A percentile compares a stretch with the other conserved stretches of the same genome.
Evolutionary conservation across 805 yeast species (phyloP).

Genomic region (Candida insectorum): DNA sequence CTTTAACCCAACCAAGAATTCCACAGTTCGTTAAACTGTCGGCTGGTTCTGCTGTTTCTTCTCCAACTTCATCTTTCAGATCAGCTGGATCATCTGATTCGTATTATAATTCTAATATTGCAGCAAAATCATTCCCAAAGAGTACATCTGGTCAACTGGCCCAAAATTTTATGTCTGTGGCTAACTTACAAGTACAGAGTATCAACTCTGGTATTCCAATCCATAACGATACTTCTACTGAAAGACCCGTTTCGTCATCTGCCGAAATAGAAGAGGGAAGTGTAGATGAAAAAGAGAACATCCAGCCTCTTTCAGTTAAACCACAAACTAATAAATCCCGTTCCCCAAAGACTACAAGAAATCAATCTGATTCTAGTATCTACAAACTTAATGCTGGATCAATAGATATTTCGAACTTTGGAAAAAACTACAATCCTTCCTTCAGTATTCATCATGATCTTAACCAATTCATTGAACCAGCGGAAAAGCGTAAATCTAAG

Average conservation of each 20-base stretch:
- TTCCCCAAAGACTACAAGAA: background rate
- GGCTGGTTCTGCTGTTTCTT: slow-evolving; percentile 6
- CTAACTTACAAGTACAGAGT: slow-evolving; percentile 9
- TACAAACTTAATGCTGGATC: slow-evolving; percentile 31
- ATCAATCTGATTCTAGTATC: slow-evolving; percentile 2
- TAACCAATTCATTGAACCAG: slow-evolving; percentile 6
- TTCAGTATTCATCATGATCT: slow-evolving; percentile 19
- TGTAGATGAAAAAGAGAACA: slow-evolving; percentile 2
- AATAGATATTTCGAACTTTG: slow-evolving; percentile 38
- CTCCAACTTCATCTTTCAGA: slow-evolving; percentile 12
- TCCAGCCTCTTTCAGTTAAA: slow-evolving; percentile 1
- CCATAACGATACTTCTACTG: slow-evolving; percentile 5
- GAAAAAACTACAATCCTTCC: slow-evolving; percentile 35
- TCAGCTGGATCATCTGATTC: slow-evolving; percentile 12
- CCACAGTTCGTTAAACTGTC: slow-evolving; percentile 9
- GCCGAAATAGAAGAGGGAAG: slow-evolving; percentile 16
- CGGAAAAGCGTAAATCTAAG: slow-evolving; percentile 24
- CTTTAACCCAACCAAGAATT: slow-evolving; percentile 10
- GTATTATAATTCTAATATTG: background rate
- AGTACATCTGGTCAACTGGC: slow-evolving; percentile 1
- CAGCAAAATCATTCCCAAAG: slow-evolving; percentile 2
- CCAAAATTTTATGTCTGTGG: slow-evolving; percentile 2
- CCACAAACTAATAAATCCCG: too few species aligned
- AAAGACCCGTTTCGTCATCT: slow-evolving; percentile 20
- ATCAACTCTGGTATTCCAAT: slow-evolving; percentile 9